Conservation (phyloP, 495 filamentous ascomycete species). For the Aspergillus affinis region DNA sequence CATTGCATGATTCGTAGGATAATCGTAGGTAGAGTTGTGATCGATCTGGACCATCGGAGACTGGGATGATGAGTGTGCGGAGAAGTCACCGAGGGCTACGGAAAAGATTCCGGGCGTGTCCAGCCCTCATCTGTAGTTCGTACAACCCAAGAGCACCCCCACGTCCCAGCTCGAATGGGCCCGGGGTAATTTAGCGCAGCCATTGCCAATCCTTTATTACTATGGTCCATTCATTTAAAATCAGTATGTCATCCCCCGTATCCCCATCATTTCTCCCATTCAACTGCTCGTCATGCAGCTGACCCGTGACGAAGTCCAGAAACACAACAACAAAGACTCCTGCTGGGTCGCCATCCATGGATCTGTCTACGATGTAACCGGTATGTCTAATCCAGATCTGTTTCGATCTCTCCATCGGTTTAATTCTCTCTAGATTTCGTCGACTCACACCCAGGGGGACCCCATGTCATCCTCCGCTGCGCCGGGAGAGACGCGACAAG, state of each 20-base stretch:
- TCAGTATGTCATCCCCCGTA: background rate
- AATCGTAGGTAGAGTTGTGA: no score
- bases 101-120: background rate
- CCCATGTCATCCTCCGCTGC: conserved; percentile 77
- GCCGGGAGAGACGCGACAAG: conserved; percentile 85
- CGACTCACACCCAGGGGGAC: conserved; percentile 73
- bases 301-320: conserved; percentile 54
- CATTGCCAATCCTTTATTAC: background rate
- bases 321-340: conserved; percentile 65
- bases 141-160: background rate
- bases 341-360: conserved; percentile 83
- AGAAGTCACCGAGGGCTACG: background rate
- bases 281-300: conserved; percentile 7
- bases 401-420: background rate
- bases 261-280: background rate
- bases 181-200: no score
- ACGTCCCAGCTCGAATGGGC: background rate
- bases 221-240: background rate
- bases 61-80: no score
- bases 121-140: no score
- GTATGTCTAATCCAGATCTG: conserved; percentile 12
- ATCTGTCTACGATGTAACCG: conserved; percentile 79
- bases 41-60: no score
- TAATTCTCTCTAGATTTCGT: conserved; percentile 27
- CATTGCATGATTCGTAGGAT: no score